These are phyloP conservation scores for Rhodotorula sp. DNA, from an alignment of 1,284 basidiomycete species.

Conservation along the genomic window DNA sequence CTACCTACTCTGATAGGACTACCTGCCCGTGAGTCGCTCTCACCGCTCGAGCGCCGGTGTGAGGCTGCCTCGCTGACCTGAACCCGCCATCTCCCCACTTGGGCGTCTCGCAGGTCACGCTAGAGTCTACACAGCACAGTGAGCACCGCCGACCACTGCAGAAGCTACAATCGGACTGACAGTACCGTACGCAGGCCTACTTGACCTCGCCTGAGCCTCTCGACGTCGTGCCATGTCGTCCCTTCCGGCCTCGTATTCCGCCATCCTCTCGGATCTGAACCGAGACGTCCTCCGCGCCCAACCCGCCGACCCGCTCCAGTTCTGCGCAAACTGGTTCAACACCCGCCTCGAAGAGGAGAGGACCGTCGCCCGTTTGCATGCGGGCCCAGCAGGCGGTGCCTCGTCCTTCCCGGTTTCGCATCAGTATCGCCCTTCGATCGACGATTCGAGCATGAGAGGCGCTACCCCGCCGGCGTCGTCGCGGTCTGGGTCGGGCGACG, in stretches of 20 bases:
- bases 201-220: neutral
- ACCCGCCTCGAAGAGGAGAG: conserved; percentile 74
- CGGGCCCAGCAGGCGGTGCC: conserved; percentile 5
- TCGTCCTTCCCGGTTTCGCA: neutral
- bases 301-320: conserved; percentile 86
- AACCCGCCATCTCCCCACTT: too few relatives aligned
- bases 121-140: neutral
- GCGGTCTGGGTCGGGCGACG: neutral
- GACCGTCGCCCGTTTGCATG: conserved; percentile 4
- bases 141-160: neutral
- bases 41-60: too few relatives aligned
- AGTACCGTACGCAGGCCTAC: too few relatives aligned
- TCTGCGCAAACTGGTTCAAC: conserved; percentile 95
- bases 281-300: conserved; percentile 79
- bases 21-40: too few relatives aligned
- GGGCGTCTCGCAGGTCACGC: too few relatives aligned
- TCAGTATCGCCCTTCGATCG: neutral
- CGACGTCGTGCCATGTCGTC: conserved; percentile 28
- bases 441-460: conserved; percentile 18
- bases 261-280: conserved; percentile 75
- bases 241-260: conserved; percentile 39
- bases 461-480: conserved; percentile 14
- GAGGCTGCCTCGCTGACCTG: too few relatives aligned
- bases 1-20: too few relatives aligned
- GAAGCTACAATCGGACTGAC: neutral